Base-by-base conservation (phyloP, 352 stramenopile species). In the Phytopythium kandeliae region DNA sequence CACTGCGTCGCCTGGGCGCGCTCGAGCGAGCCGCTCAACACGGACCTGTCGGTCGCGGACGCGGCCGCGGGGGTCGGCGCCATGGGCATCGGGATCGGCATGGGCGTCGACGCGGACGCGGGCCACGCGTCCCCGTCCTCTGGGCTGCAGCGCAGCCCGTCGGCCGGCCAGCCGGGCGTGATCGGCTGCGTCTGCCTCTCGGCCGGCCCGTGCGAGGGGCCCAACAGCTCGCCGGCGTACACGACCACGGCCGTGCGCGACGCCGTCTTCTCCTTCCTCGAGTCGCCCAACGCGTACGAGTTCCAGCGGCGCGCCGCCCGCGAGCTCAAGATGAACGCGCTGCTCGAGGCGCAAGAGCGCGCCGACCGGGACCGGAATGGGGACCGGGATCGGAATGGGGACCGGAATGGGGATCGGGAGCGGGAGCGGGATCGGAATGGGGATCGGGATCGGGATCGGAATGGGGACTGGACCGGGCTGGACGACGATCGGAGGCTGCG, bases 101-200 rank as follows among this genome's bases (percentile, higher is more conserved):
- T 51, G 19, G 60, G 64, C n/a, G 12, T 17, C 16, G 35, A 37
- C 33, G 10, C 10, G 19, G 56, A 66, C 21, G 28, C 38, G 0
- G 44, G 47, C n/a, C 54, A 45, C 17, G 53, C 53, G 22, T 67
- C 65, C 6, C 62, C 62, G 22, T 65, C 51, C 5, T 65, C 61
- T 1, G 44, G 57, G 8, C 63, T 55, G 17, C 54, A 66, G 2
- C 63, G 62, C 24, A 77, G 62, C 26, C 64, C 65, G 13, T 80
- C 57, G 47, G 56, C 67, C 2, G 56, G 57, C 12, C 65, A 77
- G 46, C 31, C 76, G 15, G 62, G 67, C 24, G 57, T 65, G 8
- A 80, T 93, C 38, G 86, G 84, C 16, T 91, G 81, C 40, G 66
- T 89, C 28, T 92, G 76, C 34, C 58, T 96, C 25, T 93, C 83